A percentile compares a stretch with the other conserved stretches of the same genome.
phyloP scores from a whole-genome alignment of 305 asterid genomes.

The Fraxinus greggii region DNA sequence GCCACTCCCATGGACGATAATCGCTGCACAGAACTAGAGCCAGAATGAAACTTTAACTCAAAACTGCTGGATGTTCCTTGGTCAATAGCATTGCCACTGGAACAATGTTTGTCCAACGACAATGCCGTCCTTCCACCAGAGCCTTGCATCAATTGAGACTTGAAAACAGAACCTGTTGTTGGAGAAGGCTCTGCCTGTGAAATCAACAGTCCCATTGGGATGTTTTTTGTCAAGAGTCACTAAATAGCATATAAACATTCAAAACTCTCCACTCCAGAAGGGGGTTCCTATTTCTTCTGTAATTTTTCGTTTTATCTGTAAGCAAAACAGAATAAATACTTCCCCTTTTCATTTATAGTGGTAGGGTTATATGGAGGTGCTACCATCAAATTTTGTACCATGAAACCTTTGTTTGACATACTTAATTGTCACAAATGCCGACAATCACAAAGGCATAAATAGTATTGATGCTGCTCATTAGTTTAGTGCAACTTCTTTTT shows the following conservation, averaged over 20 bases:
- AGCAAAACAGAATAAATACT: not conserved
- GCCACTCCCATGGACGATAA: slow-evolving; percentile 40
- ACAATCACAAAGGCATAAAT: slow-evolving; percentile 23
- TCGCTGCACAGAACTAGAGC: slow-evolving; percentile 54
- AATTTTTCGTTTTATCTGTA: not conserved
- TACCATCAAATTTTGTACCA: slow-evolving; percentile 9
- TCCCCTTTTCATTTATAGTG: slow-evolving; percentile 11
- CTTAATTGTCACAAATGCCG: slow-evolving; percentile 19
- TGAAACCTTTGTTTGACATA: slow-evolving; percentile 14
- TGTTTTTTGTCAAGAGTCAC: slow-evolving; percentile 13
- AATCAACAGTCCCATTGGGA: slow-evolving; percentile 16
- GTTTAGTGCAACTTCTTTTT: slow-evolving; percentile 27
- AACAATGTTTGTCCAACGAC: slow-evolving; percentile 37
- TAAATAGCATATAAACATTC: slow-evolving; percentile 19
- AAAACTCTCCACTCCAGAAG: not conserved
- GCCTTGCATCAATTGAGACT: slow-evolving; percentile 64
- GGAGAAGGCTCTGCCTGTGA: slow-evolving; percentile 98
- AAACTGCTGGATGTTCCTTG: slow-evolving; percentile 51
- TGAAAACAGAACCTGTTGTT: slow-evolving; percentile 89
- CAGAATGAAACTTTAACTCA: slow-evolving; percentile 80
- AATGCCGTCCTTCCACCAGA: slow-evolving; percentile 48
- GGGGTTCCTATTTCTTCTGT: not conserved
- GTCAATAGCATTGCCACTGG: slow-evolving; percentile 35
- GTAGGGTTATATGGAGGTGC: not conserved
- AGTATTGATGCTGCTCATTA: slow-evolving; percentile 27